Evolutionary conservation across 768 basidiomycete species (phyloP).

Genomic region (Cubamyces lactineus): DNA sequence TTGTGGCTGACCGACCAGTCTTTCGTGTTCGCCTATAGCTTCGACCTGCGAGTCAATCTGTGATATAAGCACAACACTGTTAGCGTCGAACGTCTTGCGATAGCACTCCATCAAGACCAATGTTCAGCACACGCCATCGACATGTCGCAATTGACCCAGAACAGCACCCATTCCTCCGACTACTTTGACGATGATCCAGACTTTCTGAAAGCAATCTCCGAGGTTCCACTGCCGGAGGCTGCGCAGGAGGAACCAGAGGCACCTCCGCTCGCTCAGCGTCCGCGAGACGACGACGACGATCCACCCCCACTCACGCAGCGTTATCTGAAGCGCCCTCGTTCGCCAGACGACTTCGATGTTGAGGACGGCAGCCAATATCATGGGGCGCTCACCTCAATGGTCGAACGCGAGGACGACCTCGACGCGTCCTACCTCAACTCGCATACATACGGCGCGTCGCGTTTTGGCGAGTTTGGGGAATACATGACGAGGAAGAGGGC

Average conservation of each 20-base stretch:
- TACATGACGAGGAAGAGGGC: constrained; percentile 92
- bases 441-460: constrained; percentile 71
- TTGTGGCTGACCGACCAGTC: neutral
- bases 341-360: constrained; percentile 40
- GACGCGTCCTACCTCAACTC: constrained; percentile 25
- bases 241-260: constrained; percentile 4
- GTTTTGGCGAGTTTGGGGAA: constrained; percentile 83
- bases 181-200: constrained; percentile 60
- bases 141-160: constrained; percentile 15
- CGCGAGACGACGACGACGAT: constrained; percentile 35
- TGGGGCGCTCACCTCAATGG: constrained; percentile 17
- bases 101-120: too few species aligned
- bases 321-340: constrained; percentile 44
- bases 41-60: too few species aligned
- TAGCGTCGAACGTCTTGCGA: too few species aligned
- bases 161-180: constrained; percentile 48
- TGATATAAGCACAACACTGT: too few species aligned
- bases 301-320: constrained; percentile 45
- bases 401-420: neutral
- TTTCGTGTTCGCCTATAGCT: neutral
- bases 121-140: neutral
- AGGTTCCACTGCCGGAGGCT: constrained; percentile 39
- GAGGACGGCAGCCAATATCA: constrained; percentile 24
- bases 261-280: constrained; percentile 18
- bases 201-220: constrained; percentile 52